Evolutionary conservation across 257 asterid genomes (phyloP).

Genomic region (Fraxinus quadrangulata): DNA sequence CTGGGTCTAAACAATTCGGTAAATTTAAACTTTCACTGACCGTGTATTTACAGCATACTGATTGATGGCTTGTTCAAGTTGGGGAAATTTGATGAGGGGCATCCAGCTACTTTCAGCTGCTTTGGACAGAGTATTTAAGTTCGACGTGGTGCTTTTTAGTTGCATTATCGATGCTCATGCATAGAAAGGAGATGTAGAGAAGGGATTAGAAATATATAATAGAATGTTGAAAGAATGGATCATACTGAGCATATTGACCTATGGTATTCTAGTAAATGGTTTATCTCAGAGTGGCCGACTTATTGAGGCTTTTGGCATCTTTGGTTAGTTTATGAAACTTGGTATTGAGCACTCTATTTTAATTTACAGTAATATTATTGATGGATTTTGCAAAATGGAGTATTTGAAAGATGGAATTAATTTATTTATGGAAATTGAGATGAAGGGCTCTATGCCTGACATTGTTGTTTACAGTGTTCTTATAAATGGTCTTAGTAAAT

Average conservation of each 20-base stretch:
- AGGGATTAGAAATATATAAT: slow-evolving; percentile 31
- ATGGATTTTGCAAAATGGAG: slow-evolving; percentile 38
- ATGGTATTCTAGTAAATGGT: slow-evolving; percentile 42
- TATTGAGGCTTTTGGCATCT: slow-evolving; percentile 39
- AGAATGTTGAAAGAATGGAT: slow-evolving; percentile 42
- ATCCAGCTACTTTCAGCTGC: slow-evolving; percentile 35
- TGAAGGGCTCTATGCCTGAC: slow-evolving; percentile 35
- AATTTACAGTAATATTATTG: slow-evolving; percentile 32
- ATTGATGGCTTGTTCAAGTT: slow-evolving; percentile 45
- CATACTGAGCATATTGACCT: slow-evolving; percentile 37
- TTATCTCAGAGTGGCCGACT: slow-evolving; percentile 31
- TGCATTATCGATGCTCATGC: slow-evolving; percentile 39
- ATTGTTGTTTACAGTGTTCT: neutral
- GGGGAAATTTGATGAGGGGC: slow-evolving; percentile 37
- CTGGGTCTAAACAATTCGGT: too few species aligned
- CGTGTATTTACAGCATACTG: slow-evolving; percentile 39
- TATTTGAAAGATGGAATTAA: slow-evolving; percentile 29
- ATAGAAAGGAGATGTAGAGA: slow-evolving; percentile 31
- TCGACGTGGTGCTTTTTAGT: slow-evolving; percentile 41
- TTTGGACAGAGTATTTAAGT: slow-evolving; percentile 34
- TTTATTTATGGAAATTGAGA: slow-evolving; percentile 31
- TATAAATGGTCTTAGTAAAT: slow-evolving; percentile 24
- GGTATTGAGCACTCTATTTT: slow-evolving; percentile 34
- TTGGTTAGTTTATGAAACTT: slow-evolving; percentile 30
- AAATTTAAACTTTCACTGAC: slow-evolving; percentile 23